Evolutionary conservation across 1,284 basidiomycete genomes (phyloP).

Genomic region (Cryptococcus amylolentus): DNA sequence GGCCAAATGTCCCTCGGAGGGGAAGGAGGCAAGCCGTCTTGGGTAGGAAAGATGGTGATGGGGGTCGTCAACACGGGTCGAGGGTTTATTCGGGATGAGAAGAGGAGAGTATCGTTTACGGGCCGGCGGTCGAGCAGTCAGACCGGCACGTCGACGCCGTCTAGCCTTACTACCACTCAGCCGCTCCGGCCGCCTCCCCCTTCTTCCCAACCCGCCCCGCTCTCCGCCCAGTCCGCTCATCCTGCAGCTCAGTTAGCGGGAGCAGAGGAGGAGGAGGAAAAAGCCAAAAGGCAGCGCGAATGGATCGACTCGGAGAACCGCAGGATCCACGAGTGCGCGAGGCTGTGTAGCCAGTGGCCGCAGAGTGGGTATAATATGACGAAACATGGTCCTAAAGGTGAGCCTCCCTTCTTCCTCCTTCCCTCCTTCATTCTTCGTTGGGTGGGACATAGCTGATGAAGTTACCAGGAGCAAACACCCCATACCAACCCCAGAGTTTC

Average conservation of each 20-base stretch:
- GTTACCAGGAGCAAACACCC: slow-evolving; percentile 29
- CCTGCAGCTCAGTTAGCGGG: no score
- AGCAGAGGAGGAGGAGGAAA: no score
- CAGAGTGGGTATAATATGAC: slow-evolving; percentile 68
- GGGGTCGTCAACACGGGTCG: slow-evolving; percentile 30
- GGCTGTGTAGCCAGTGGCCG: slow-evolving; percentile 63
- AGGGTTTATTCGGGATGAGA: slow-evolving; percentile 19
- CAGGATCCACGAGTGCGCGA: slow-evolving; percentile 36
- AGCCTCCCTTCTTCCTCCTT: slow-evolving; percentile 6
- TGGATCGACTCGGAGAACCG: slow-evolving; percentile 36
- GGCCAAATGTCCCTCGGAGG: neutral
- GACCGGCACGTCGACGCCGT: no score
- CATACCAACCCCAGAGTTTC: slow-evolving; percentile 68
- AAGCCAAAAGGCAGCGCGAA: slow-evolving; percentile 10
- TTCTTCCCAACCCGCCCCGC: no score
- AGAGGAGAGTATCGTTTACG: neutral
- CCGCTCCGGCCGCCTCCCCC: no score
- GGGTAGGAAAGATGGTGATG: slow-evolving; percentile 45
- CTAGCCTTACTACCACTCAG: no score
- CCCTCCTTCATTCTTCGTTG: neutral
- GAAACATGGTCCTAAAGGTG: slow-evolving; percentile 70
- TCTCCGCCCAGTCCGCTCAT: no score
- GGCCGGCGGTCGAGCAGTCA: no score
- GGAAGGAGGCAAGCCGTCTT: slow-evolving; percentile 15
- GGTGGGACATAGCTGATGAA: neutral